These are phyloP conservation scores for Aspergillus persii DNA, from an alignment of 2,329 filamentous ascomycete genomes.

Conservation along the genomic window DNA sequence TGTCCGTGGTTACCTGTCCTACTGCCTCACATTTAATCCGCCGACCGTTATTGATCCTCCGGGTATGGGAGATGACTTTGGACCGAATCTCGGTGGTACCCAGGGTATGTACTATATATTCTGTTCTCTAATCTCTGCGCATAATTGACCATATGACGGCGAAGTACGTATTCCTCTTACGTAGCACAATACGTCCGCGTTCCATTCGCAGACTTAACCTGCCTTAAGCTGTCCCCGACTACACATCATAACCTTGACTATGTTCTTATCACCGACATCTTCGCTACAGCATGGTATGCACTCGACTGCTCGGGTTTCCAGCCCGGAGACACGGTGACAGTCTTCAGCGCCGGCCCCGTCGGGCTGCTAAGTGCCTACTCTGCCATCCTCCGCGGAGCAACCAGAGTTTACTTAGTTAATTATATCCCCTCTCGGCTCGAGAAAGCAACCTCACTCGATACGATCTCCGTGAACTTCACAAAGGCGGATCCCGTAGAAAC, in stretches of 20 bases:
- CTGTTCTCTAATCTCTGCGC: no score
- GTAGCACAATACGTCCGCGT: constrained; percentile 62
- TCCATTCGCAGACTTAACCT: constrained; percentile 67
- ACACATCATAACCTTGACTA: constrained; percentile 57
- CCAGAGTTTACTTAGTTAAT: constrained; percentile 60
- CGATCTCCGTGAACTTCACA: constrained; percentile 60
- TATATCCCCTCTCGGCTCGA: constrained; percentile 58
- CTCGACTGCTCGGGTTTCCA: constrained; percentile 39
- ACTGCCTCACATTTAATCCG: constrained; percentile 47
- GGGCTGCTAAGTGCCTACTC: constrained; percentile 66
- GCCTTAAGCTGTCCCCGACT: constrained; percentile 59
- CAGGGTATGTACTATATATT: no score
- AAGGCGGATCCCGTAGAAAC: constrained; percentile 48
- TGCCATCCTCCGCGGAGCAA: constrained; percentile 59
- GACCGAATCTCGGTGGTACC: no score
- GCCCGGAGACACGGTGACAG: constrained; percentile 55
- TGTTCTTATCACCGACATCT: constrained; percentile 36
- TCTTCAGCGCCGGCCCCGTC: constrained; percentile 64
- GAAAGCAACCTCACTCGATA: constrained; percentile 56
- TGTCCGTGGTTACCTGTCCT: constrained; percentile 53
- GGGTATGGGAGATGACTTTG: no score
- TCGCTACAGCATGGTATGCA: constrained; percentile 40
- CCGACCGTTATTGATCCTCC: no score
- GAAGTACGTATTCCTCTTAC: no score
- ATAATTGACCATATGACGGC: no score